Conservation (phyloP, 768 basidiomycete species). For the Boletus barrowsii region DNA sequence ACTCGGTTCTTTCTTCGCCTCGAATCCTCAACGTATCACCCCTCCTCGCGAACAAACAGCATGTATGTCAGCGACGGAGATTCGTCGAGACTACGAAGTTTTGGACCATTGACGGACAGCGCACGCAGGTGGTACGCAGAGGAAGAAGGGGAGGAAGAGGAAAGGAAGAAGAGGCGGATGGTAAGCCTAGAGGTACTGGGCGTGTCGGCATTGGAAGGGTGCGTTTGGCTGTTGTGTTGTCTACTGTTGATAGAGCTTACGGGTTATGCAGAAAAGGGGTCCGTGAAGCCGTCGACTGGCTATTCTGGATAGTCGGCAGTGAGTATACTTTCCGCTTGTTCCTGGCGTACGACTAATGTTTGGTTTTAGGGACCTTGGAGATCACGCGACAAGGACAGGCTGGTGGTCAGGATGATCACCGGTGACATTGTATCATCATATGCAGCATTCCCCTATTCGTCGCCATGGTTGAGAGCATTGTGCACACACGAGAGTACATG, state of each 20-base stretch:
- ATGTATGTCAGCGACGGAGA: constrained; percentile 86
- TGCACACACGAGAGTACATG: no score
- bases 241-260: background rate
- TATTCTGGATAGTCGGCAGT: constrained; percentile 86
- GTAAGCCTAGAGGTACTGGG: constrained; percentile 89
- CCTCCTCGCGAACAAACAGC: no score
- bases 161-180: constrained; percentile 50
- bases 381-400: constrained; percentile 5
- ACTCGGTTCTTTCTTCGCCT: constrained; percentile 82
- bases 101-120: constrained; percentile 78
- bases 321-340: background rate
- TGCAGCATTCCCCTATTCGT: background rate
- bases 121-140: constrained; percentile 53
- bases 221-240: constrained; percentile 16
- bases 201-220: constrained; percentile 90
- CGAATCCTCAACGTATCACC: constrained; percentile 89
- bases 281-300: constrained; percentile 88
- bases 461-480: background rate
- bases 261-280: constrained; percentile 68
- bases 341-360: background rate
- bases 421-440: background rate
- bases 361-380: constrained; percentile 17
- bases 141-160: constrained; percentile 44
- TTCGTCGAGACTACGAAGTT: constrained; percentile 83
- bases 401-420: constrained; percentile 7